Evolutionary conservation across 2,329 filamentous ascomycete species (phyloP), one percentile per base, ranked within the genome.

Genomic region (Paecilomyces formosus): DNA sequence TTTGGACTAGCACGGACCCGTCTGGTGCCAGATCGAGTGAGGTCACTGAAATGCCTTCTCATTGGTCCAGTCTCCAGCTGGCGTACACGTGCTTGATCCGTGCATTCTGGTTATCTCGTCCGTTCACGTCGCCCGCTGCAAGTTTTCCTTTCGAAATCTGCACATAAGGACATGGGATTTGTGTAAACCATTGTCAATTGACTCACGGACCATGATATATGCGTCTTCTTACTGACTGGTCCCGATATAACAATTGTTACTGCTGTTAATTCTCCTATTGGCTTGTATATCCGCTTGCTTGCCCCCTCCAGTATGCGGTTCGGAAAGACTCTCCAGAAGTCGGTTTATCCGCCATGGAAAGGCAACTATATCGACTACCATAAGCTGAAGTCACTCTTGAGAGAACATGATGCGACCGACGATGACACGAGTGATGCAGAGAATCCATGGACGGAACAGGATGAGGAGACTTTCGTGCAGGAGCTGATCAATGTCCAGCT

Each of bases 351-450:
- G 66, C 91, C 92, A 70, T 99, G 93, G 93, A 89, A 88, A 75
- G 89, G 88, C 72, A 84, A 95, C 70, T 97, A 99, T 80, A 90
- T 99, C 71, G 92, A 97, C 79, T 99, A 99, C 76, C 79, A 84
- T 67, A 96, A 93, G 82, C 86, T 99, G 64, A 97, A 97, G 82
- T 82, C 83, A 69, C 82, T 99, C 60, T 80, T 99, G 61, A 88
- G 90, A 63, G 94, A 97, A 74, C 85, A 90, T 71, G 80, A 82
- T 64, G 69, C 76, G 58, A 80, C 77, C 50, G 76, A 73, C 35
- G 74, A 75, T 61, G 78, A 73, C 63, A 71, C 68, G 31, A 76
- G 74, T 60, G 72, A 74, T 55, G 86, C 88, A 22, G 81, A 84
- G 56, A 80, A 79, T 55, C 68, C 75, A 49, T 99, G 94, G 94